These are phyloP conservation scores for Mycena rosella DNA, from an alignment of 768 basidiomycete genomes.

Conservation along the genomic window DNA sequence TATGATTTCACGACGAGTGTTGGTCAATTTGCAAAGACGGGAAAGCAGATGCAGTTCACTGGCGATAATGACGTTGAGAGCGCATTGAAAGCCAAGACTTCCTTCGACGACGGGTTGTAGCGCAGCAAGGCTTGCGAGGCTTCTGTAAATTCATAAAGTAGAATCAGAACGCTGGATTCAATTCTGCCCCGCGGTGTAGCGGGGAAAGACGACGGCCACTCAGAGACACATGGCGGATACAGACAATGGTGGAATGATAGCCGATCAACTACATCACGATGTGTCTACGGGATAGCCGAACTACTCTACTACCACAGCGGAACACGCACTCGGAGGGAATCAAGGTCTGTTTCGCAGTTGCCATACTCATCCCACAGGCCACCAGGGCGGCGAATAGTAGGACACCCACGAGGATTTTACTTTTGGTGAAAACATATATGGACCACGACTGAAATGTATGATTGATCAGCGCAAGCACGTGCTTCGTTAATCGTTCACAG, in stretches of 20 bases:
- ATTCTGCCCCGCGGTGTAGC: too few relatives aligned
- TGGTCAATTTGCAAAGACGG: background rate
- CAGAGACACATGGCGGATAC: too few relatives aligned
- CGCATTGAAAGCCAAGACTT: conserved; percentile 15
- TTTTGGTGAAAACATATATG: conserved; percentile 12
- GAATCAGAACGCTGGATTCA: too few relatives aligned
- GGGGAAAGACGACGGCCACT: too few relatives aligned
- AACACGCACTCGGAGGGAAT: conserved; percentile 1
- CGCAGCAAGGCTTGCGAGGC: conserved; percentile 10
- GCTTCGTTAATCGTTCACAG: too few relatives aligned
- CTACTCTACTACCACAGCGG: too few relatives aligned
- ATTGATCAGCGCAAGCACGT: too few relatives aligned
- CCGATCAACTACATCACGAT: too few relatives aligned
- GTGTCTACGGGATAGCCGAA: too few relatives aligned
- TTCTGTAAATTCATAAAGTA: background rate
- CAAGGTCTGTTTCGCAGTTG: conserved; percentile 9
- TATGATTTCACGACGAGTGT: background rate
- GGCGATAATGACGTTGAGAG: conserved; percentile 15
- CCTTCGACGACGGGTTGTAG: conserved; percentile 19
- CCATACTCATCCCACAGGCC: background rate
- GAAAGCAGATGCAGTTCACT: background rate
- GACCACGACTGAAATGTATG: conserved; percentile 19
- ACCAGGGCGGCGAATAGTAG: background rate
- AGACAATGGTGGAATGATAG: too few relatives aligned
- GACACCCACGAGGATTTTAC: background rate